These are phyloP conservation scores for Coriolopsis trogii DNA, from an alignment of 1,284 basidiomycete genomes.

Conservation along the genomic window DNA sequence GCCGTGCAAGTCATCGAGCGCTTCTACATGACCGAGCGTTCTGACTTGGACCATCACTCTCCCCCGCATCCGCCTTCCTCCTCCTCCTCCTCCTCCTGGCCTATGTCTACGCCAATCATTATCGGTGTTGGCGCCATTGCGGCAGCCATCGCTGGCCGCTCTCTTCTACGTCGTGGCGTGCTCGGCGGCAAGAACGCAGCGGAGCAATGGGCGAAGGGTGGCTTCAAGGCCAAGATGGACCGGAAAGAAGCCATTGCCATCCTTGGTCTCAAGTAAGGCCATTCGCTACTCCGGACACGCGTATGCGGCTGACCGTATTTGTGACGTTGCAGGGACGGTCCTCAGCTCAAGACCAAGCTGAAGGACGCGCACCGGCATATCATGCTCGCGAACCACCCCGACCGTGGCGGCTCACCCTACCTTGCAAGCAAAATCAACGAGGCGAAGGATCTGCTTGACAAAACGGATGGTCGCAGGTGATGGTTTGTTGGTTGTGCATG, in stretches of 20 bases:
- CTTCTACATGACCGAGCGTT: not conserved
- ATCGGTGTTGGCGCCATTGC: constrained; percentile 81
- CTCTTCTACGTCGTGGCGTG: constrained; percentile 60
- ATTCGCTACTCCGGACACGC: not conserved
- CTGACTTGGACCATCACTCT: constrained; percentile 8
- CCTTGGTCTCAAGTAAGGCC: constrained; percentile 86
- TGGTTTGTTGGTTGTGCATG: constrained; percentile 3
- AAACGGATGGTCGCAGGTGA: constrained; percentile 54
- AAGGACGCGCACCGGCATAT: constrained; percentile 92
- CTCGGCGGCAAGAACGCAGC: constrained; percentile 63
- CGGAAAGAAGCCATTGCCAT: constrained; percentile 90
- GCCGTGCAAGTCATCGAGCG: constrained; percentile 6
- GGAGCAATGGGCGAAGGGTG: constrained; percentile 91
- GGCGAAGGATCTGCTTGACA: constrained; percentile 84
- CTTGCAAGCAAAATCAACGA: constrained; percentile 98
- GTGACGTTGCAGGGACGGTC: constrained; percentile 62
- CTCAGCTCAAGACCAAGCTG: constrained; percentile 68
- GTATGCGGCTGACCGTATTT: not conserved
- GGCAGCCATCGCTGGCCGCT: constrained; percentile 78
- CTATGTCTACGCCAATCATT: constrained; percentile 76
- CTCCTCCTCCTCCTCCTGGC: constrained; percentile 5
- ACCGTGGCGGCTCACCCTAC: constrained; percentile 94
- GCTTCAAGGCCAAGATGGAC: constrained; percentile 97
- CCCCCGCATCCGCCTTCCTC: not conserved
- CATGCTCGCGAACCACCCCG: constrained; percentile 96